These are phyloP conservation scores for Pythium phragmiticola DNA, from an alignment of 352 stramenopile species.

Conservation along the genomic window DNA sequence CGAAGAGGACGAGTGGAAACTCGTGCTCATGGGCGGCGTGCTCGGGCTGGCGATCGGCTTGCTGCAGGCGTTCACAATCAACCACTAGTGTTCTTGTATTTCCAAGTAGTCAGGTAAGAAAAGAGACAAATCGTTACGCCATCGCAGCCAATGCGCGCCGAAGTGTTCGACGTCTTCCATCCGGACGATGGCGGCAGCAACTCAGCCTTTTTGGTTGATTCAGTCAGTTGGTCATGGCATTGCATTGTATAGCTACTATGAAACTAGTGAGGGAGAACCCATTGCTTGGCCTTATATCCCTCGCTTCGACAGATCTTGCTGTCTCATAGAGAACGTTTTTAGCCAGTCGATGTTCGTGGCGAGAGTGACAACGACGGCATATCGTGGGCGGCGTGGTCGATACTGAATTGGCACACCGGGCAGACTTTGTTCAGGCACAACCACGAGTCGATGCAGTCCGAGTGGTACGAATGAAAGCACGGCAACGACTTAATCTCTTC, in stretches of 20 bases:
- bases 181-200: neutral
- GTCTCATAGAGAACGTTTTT: neutral
- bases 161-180: too few relatives aligned
- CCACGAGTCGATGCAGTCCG: slow-evolving; percentile 92
- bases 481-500: slow-evolving; percentile 93
- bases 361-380: slow-evolving; percentile 16
- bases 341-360: neutral
- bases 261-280: neutral
- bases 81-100: slow-evolving; percentile 44
- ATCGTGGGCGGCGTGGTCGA: slow-evolving; percentile 39
- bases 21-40: slow-evolving; percentile 95
- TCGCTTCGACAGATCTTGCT: neutral
- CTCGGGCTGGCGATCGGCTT: slow-evolving; percentile 91
- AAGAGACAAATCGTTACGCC: neutral
- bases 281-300: neutral
- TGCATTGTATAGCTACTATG: neutral
- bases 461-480: slow-evolving; percentile 94
- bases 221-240: neutral
- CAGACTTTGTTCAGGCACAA: slow-evolving; percentile 91
- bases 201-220: neutral
- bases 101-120: neutral
- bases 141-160: too few relatives aligned
- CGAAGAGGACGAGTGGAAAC: slow-evolving; percentile 98
- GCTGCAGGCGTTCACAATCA: slow-evolving; percentile 90
- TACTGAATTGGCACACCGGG: slow-evolving; percentile 86